phyloP scores from a whole-genome alignment of 2,329 filamentous ascomycete species.

The Capronia coronata region DNA sequence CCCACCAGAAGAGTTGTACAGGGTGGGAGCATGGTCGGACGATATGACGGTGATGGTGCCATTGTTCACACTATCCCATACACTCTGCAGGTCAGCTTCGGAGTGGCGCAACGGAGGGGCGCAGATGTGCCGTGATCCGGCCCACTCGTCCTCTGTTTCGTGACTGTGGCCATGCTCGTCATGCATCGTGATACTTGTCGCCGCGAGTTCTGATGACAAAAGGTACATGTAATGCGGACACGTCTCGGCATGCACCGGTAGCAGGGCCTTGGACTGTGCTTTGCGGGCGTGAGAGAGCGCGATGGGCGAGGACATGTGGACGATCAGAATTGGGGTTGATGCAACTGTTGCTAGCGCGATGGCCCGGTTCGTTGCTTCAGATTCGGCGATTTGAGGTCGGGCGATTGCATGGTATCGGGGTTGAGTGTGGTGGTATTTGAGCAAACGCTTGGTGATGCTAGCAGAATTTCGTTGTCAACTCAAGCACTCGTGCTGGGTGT shows the following conservation, averaged over 20 bases:
- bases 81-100: slow-evolving; percentile 43
- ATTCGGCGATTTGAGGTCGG: slow-evolving; percentile 38
- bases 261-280: slow-evolving; percentile 43
- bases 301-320: slow-evolving; percentile 46
- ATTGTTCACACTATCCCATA: slow-evolving; percentile 48
- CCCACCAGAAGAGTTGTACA: slow-evolving; percentile 36
- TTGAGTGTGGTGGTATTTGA: slow-evolving; percentile 9
- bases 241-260: slow-evolving; percentile 53
- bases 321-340: slow-evolving; percentile 48
- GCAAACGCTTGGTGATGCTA: slow-evolving; percentile 25
- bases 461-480: neutral
- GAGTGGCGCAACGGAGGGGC: slow-evolving; percentile 47
- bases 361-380: slow-evolving; percentile 45
- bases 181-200: slow-evolving; percentile 32
- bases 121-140: slow-evolving; percentile 51
- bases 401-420: slow-evolving; percentile 41
- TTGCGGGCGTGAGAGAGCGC: slow-evolving; percentile 46
- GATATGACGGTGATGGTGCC: slow-evolving; percentile 52
- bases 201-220: slow-evolving; percentile 39
- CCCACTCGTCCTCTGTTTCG: slow-evolving; percentile 36
- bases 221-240: slow-evolving; percentile 55
- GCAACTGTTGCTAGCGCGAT: slow-evolving; percentile 47
- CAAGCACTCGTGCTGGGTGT: neutral
- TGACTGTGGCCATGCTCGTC: slow-evolving; percentile 31
- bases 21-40: slow-evolving; percentile 43